Base-by-base conservation (phyloP, 306 rosid genomes). In the Rosa multiflora region DNA sequence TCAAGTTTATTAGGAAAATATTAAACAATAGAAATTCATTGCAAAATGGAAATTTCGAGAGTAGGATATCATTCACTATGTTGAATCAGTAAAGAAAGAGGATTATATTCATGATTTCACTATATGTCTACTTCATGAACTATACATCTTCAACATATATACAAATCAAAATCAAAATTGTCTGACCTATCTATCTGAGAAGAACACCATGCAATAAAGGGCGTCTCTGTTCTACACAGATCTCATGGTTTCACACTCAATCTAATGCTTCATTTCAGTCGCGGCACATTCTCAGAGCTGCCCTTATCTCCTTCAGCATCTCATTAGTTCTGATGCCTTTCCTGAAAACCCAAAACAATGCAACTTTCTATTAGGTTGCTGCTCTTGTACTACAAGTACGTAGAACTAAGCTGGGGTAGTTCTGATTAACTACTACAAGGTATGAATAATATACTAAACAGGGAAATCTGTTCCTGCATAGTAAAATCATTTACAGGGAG, bases 271-370 rank as follows among this genome's bases (percentile, higher is more conserved):
- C 83, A 53, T 70, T 69, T 40, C 86, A 76, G 79, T 87, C 88
- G 46, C 80, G 79, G 82, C 94, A 93, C 82, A 83, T 85, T 90
- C 88, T 89, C 78, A 95, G 82, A 43, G 90, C 96, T 2, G 84
- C 86, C 74, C 99, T 88, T 83, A 96, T 96, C 79, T 87, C 97
- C 82, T 90, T 86, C 81, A 96, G 78, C 94, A 96, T 83, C 79
- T 90, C 96, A 23, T 78, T 83, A 55, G 88, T 69, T 78, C 39
- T 84, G 53, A 90, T 87, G 70, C 93, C 92, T 88, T 89, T 93
- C 91, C 99, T 93, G 91, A 82, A 81, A 85, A 80, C 86, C 72
- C 48, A 70, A 61, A 5, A 20, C 20, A 8, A 12, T 20, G 3
- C 51, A 76, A 76, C 70, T 6, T 76, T 12, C 15, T 20, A 32